Conservation (phyloP, 139 green algal genomes). For the Raphidocelis subcapitata region DNA sequence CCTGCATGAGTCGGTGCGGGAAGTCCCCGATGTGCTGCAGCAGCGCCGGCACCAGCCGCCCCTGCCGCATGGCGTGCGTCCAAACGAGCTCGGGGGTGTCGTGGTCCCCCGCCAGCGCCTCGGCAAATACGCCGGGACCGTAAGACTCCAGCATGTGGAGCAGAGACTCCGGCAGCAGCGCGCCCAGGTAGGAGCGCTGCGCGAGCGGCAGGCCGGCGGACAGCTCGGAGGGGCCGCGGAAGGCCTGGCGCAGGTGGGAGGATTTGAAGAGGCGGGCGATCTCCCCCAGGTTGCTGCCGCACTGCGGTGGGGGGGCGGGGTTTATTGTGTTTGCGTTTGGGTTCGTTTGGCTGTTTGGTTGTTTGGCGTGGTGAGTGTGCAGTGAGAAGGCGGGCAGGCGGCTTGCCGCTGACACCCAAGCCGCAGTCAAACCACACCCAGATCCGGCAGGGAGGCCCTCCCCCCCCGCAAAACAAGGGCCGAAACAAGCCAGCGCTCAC, state of each 20-base stretch:
- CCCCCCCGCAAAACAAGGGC: too few relatives aligned
- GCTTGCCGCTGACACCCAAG: too few relatives aligned
- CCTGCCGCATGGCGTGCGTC: conserved; percentile 83
- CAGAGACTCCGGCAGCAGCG: conserved; percentile 87
- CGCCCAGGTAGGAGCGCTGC: conserved; percentile 77
- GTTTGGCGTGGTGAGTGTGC: too few relatives aligned
- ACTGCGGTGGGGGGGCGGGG: too few relatives aligned
- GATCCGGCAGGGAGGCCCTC: too few relatives aligned
- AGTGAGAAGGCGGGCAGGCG: too few relatives aligned
- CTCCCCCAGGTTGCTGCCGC: conserved; percentile 78
- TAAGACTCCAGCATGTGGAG: conserved; percentile 81
- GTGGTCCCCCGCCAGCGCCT: conserved; percentile 73
- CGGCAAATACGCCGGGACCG: conserved; percentile 72
- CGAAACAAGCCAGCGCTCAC: too few relatives aligned
- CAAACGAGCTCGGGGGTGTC: conserved; percentile 94
- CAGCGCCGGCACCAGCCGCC: conserved; percentile 72
- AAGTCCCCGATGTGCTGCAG: conserved; percentile 47
- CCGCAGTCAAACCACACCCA: too few relatives aligned
- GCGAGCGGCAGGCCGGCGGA: conserved; percentile 51
- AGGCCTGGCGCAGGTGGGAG: conserved; percentile 33
- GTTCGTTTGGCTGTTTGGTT: too few relatives aligned
- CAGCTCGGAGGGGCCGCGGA: conserved; percentile 23
- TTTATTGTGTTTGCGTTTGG: too few relatives aligned
- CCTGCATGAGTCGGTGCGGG: conserved; percentile 37
- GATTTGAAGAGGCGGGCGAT: conserved; percentile 66